These are phyloP conservation scores for Malania oleifera DNA, from an alignment of 164 flowering plant species.

Conservation along the genomic window DNA sequence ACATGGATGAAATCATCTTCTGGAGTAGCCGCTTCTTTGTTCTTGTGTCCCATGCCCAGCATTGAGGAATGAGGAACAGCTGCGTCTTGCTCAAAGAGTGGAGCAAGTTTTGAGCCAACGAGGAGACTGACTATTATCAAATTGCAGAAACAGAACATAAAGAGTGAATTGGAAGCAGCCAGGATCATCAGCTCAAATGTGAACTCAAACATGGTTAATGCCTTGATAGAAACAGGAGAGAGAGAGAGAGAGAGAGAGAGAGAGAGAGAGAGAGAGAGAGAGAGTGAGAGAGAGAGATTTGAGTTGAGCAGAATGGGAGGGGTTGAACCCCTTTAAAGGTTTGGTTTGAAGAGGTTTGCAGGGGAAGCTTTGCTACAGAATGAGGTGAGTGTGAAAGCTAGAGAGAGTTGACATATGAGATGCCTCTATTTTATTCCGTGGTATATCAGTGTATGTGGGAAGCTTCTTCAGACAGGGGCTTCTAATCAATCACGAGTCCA, in stretches of 20 bases:
- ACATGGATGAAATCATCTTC: too few relatives aligned
- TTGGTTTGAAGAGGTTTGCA: neutral
- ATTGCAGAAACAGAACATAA: conserved; percentile 49
- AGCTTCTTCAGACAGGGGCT: conserved; percentile 12
- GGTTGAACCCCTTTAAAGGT: neutral
- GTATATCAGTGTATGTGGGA: conserved; percentile 6
- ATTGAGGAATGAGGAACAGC: neutral
- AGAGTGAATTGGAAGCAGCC: conserved; percentile 38
- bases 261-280: neutral
- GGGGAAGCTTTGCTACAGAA: conserved; percentile 9
- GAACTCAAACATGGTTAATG: conserved; percentile 34
- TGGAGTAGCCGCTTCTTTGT: neutral
- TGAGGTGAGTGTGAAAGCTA: conserved; percentile 30
- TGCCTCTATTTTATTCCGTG: neutral
- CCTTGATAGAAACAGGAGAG: neutral
- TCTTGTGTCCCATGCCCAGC: neutral
- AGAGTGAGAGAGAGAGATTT: neutral
- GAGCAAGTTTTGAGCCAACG: conserved; percentile 24
- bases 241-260: conserved; percentile 2
- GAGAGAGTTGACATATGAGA: neutral
- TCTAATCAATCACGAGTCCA: neutral
- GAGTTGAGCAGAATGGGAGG: neutral
- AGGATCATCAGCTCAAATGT: conserved; percentile 33
- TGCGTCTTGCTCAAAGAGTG: conserved; percentile 8
- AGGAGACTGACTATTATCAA: conserved; percentile 42